Evolutionary conservation across 345 rosid genomes (phyloP).

Genomic region (Lumnitzera littorea): DNA sequence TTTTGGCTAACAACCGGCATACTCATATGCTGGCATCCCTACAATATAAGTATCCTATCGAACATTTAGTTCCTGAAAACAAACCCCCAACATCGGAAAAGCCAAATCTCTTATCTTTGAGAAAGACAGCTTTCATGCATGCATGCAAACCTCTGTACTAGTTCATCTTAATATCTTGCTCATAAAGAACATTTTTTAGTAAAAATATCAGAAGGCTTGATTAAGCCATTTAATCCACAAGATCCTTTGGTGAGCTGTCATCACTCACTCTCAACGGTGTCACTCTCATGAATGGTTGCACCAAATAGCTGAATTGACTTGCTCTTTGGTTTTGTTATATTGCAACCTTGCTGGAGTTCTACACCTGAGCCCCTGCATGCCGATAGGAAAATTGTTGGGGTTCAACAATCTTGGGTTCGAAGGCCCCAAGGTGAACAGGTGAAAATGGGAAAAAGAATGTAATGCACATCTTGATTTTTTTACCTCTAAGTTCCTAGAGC

Average conservation of each 20-base stretch:
- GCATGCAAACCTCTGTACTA: slow-evolving; percentile 38
- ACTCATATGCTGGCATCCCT: no score
- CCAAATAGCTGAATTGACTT: slow-evolving; percentile 76
- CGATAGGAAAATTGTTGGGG: slow-evolving; percentile 67
- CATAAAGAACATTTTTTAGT: slow-evolving; percentile 25
- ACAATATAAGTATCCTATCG: no score
- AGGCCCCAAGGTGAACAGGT: slow-evolving; percentile 38
- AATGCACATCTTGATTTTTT: slow-evolving; percentile 33
- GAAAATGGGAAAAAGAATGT: slow-evolving; percentile 35
- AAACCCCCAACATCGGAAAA: no score
- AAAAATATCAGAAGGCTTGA: slow-evolving; percentile 28
- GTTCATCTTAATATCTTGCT: slow-evolving; percentile 13
- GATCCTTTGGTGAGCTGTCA: slow-evolving; percentile 39
- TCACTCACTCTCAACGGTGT: slow-evolving; percentile 48
- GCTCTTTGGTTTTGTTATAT: slow-evolving; percentile 29
- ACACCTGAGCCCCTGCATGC: slow-evolving; percentile 95
- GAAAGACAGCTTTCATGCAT: not conserved
- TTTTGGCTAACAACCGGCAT: no score
- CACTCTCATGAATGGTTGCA: slow-evolving; percentile 46
- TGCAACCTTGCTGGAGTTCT: slow-evolving; percentile 32
- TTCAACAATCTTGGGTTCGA: slow-evolving; percentile 34
- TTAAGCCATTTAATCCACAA: slow-evolving; percentile 27
- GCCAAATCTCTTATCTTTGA: not conserved
- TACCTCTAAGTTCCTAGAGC: slow-evolving; percentile 31
- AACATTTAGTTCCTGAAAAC: no score